These are phyloP conservation scores for Lecanosticta acicola DNA, from an alignment of 2,329 filamentous ascomycete genomes.

Conservation along the genomic window DNA sequence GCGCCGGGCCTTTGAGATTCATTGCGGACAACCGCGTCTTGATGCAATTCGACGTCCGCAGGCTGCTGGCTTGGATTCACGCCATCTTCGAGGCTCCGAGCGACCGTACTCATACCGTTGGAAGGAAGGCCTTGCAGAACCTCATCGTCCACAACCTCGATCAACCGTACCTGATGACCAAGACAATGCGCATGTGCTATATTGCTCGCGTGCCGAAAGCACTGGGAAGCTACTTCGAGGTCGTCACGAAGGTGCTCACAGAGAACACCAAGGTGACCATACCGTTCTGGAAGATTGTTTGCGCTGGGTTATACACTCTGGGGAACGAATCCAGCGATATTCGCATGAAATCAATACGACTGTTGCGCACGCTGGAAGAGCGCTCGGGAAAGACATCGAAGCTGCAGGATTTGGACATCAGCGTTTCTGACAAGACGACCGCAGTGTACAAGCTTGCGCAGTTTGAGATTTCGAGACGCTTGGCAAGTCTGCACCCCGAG, in stretches of 20 bases:
- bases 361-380: constrained; percentile 71
- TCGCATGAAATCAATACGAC: constrained; percentile 75
- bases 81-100: constrained; percentile 88
- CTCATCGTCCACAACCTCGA: constrained; percentile 86
- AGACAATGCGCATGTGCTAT: constrained; percentile 90
- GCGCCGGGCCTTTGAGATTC: constrained; percentile 73
- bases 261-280: constrained; percentile 75
- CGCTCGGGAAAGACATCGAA: constrained; percentile 80
- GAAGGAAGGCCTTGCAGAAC: constrained; percentile 80
- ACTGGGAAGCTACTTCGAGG: constrained; percentile 90
- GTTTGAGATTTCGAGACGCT: constrained; percentile 87
- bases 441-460: constrained; percentile 96
- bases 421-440: constrained; percentile 96
- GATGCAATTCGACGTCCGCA: constrained; percentile 83
- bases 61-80: constrained; percentile 93
- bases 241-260: constrained; percentile 79
- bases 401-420: constrained; percentile 95
- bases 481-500: constrained; percentile 83
- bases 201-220: constrained; percentile 66
- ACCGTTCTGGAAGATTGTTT: constrained; percentile 85
- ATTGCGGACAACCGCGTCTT: constrained; percentile 82
- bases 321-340: constrained; percentile 89
- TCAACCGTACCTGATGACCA: constrained; percentile 75
- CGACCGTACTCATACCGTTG: constrained; percentile 86
- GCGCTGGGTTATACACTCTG: constrained; percentile 82